Evolutionary conservation across 345 rosid species (phyloP).

Genomic region (Eucalyptus guilfoylei): DNA sequence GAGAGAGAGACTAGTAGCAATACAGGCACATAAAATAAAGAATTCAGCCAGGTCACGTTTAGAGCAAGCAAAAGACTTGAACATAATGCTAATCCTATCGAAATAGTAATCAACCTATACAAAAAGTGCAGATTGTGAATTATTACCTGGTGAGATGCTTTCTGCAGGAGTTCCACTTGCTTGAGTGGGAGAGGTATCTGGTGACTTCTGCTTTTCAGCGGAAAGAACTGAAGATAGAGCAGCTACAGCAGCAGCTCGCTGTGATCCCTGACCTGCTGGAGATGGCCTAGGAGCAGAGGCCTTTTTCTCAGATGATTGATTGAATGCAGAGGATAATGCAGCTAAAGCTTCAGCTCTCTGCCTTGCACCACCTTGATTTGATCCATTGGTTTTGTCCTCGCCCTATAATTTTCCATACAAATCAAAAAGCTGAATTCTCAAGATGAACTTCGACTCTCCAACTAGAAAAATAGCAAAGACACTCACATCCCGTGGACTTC

Average conservation of each 20-base stretch:
- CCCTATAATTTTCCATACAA: constrained; percentile 4
- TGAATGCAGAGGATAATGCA: constrained; percentile 71
- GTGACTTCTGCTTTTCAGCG: constrained; percentile 68
- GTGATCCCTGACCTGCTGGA: constrained; percentile 46
- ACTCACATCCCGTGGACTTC: background rate
- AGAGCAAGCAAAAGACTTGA: background rate
- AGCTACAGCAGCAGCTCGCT: constrained; percentile 95
- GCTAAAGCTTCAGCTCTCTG: constrained; percentile 89
- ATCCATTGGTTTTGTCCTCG: constrained; percentile 53
- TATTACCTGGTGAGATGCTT: constrained; percentile 34
- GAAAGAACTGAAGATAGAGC: constrained; percentile 88
- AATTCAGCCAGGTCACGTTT: background rate
- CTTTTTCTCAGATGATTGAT: constrained; percentile 42
- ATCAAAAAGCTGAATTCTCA: background rate
- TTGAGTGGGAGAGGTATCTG: constrained; percentile 54
- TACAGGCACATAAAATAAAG: background rate
- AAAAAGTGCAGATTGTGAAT: background rate
- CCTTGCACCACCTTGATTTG: constrained; percentile 50
- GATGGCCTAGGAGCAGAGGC: constrained; percentile 27
- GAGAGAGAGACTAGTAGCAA: background rate
- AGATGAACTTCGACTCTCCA: background rate
- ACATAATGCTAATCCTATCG: background rate
- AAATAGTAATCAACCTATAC: background rate
- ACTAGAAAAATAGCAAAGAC: background rate
- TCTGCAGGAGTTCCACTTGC: constrained; percentile 30